Percentiles rank a stretch among this genome's conserved stretches.
Evolutionary conservation across 1,284 basidiomycete species (phyloP).

Genomic region (Papiliotrema laurentii): DNA sequence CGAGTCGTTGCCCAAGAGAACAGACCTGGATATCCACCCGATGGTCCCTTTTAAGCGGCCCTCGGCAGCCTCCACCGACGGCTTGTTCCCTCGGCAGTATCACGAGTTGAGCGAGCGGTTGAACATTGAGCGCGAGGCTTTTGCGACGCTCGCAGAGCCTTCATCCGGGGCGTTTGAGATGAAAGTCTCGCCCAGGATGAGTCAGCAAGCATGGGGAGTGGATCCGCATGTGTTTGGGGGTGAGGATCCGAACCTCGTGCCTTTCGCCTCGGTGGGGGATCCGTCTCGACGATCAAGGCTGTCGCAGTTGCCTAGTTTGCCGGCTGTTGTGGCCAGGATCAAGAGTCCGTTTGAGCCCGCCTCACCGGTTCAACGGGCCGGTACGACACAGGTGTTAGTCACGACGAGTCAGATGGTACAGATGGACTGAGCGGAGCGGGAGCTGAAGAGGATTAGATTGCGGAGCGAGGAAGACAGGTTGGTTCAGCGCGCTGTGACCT

Average conservation of each 20-base stretch:
- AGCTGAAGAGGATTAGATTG: too few species aligned
- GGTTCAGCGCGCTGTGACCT: too few species aligned
- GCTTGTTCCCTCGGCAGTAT: not conserved
- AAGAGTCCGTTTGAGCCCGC: constrained; percentile 20
- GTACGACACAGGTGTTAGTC: constrained; percentile 19
- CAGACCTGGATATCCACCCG: constrained; percentile 6
- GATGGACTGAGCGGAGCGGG: too few species aligned
- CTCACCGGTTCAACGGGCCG: constrained; percentile 1
- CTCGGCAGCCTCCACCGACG: not conserved
- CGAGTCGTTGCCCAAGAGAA: constrained; percentile 10
- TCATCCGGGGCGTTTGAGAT: constrained; percentile 7
- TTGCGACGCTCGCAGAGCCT: not conserved
- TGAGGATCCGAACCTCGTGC: constrained; percentile 12
- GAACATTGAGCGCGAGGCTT: constrained; percentile 22
- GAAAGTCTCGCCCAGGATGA: constrained; percentile 2
- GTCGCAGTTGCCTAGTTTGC: constrained; percentile 18
- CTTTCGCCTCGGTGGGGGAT: constrained; percentile 16
- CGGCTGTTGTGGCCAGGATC: constrained; percentile 20
- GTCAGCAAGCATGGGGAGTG: not conserved
- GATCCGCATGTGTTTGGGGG: not conserved
- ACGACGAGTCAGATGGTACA: constrained; percentile 13
- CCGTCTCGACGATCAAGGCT: constrained; percentile 13
- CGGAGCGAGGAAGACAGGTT: too few species aligned
- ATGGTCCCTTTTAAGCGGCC: constrained; percentile 15
- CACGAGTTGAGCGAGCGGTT: constrained; percentile 26